Evolutionary conservation across 2,329 filamentous ascomycete species (phyloP).

Genomic region (Eutypella sp.): DNA sequence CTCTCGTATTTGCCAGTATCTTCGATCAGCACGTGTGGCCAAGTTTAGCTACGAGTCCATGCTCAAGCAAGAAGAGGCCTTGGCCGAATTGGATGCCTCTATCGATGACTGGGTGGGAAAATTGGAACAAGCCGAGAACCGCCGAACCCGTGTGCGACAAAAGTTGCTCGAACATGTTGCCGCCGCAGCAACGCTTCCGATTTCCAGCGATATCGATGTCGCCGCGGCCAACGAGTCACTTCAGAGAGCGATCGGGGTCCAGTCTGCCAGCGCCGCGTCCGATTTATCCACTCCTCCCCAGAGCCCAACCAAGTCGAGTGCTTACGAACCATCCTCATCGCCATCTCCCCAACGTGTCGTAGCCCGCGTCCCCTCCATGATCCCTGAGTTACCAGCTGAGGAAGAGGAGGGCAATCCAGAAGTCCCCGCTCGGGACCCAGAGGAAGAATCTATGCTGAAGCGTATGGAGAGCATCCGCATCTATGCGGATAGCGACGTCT

Average conservation of each 20-base stretch:
- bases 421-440: constrained; percentile 17
- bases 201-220: constrained; percentile 22
- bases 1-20: constrained; percentile 69
- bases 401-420: constrained; percentile 35
- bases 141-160: constrained; percentile 68
- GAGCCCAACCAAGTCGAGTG: constrained; percentile 46
- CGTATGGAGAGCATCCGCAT: constrained; percentile 60
- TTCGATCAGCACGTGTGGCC: constrained; percentile 64
- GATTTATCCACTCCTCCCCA: constrained; percentile 54
- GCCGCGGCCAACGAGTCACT: constrained; percentile 34
- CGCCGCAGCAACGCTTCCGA: constrained; percentile 55
- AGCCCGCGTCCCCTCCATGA: constrained; percentile 52
- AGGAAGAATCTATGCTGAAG: constrained; percentile 22
- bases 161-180: constrained; percentile 80
- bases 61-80: constrained; percentile 73
- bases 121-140: constrained; percentile 75
- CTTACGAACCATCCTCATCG: constrained; percentile 32
- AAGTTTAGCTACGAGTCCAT: constrained; percentile 71
- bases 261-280: constrained; percentile 29
- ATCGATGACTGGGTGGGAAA: constrained; percentile 80
- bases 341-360: constrained; percentile 48
- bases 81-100: constrained; percentile 69
- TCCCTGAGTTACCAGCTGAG: constrained; percentile 45
- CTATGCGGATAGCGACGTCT: constrained; percentile 64
- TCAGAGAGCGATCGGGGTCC: constrained; percentile 37